These are phyloP conservation scores for Cutaneotrichosporon dermatis DNA, from an alignment of 1,284 basidiomycete genomes.

Conservation along the genomic window DNA sequence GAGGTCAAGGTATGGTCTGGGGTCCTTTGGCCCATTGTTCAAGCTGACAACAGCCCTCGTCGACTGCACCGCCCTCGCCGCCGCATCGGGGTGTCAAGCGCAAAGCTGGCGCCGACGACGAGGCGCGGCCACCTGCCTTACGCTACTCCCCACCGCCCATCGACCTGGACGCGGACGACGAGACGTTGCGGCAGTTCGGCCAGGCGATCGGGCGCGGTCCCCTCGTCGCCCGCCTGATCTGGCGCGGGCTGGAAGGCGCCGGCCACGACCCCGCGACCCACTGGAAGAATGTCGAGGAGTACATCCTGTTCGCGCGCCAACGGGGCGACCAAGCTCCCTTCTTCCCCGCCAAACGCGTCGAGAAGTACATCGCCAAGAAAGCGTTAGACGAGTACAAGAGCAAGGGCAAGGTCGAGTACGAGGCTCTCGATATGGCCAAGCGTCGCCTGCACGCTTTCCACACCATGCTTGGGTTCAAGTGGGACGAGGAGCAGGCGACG, in stretches of 20 bases:
- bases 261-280: neutral
- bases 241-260: neutral
- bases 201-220: neutral
- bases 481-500: neutral
- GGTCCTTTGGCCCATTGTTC: neutral
- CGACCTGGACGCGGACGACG: neutral
- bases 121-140: neutral
- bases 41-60: neutral
- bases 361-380: neutral
- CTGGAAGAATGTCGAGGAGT: neutral
- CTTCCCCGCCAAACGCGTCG: slow-evolving; percentile 1
- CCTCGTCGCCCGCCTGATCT: neutral
- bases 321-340: neutral
- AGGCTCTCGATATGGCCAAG: neutral
- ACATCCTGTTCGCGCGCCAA: slow-evolving; percentile 1
- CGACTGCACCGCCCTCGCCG: neutral
- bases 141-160: slow-evolving; percentile 1
- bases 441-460: neutral
- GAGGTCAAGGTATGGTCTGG: neutral
- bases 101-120: neutral
- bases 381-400: neutral
- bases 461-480: neutral
- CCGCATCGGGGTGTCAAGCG: neutral
- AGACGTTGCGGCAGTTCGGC: neutral
- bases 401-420: neutral